A percentile compares a stretch with the other conserved stretches of the same genome.
Conservation (phyloP, 441 rosid species). For the Kokia cookei region DNA sequence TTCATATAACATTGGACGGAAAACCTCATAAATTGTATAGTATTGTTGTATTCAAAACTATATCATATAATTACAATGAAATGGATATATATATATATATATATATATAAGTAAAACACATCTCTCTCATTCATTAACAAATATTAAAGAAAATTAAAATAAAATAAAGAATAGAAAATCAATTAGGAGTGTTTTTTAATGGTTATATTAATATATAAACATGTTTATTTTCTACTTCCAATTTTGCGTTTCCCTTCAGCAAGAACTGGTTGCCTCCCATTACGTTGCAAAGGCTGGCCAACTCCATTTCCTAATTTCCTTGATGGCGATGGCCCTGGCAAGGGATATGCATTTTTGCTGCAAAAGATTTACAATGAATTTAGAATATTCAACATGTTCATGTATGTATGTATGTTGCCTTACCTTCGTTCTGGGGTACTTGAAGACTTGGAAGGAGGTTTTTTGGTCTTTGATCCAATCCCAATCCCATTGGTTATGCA, state of each 20-base stretch:
- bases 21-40: too few relatives aligned
- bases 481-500: slow-evolving; percentile 40
- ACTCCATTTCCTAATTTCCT: slow-evolving; percentile 49
- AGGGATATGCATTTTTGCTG: slow-evolving; percentile 45
- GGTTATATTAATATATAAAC: neutral
- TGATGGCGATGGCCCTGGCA: slow-evolving; percentile 59
- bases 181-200: slow-evolving; percentile 16
- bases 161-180: slow-evolving; percentile 19
- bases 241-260: slow-evolving; percentile 66
- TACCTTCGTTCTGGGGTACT: slow-evolving; percentile 63
- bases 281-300: slow-evolving; percentile 31
- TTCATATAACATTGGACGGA: neutral
- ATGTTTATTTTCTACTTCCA: slow-evolving; percentile 44
- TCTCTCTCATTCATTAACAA: neutral
- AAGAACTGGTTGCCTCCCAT: slow-evolving; percentile 44
- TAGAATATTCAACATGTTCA: neutral
- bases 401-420: neutral
- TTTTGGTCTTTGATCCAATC: slow-evolving; percentile 45
- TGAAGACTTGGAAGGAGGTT: slow-evolving; percentile 44
- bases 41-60: neutral
- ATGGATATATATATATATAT: neutral
- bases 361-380: slow-evolving; percentile 6
- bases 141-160: neutral
- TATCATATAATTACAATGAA: slow-evolving; percentile 1
- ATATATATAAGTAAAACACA: neutral